Evolutionary conservation across 257 asterid genomes (phyloP), one percentile per base, ranked within the genome.

Genomic region (Leonotis leonurus): DNA sequence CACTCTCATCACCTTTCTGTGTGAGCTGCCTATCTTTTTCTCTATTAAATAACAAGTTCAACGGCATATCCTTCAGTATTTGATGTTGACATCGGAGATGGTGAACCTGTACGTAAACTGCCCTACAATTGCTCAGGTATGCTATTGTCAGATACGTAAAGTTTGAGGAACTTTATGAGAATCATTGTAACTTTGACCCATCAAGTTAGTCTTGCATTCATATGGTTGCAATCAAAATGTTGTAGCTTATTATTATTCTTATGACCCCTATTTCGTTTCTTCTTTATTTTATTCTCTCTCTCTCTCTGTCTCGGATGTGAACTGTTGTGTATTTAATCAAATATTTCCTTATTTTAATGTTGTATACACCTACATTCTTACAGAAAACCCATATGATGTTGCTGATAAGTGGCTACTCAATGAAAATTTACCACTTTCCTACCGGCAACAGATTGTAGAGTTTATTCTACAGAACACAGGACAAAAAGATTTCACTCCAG

Each of bases 51-150:
- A 69, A 74, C 76, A 33, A 61, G 51, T 56, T 67, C 18, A 56
- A 30, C 56, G 58, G n/a, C 61, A 53, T 70, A 25, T 68, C 68
- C 44, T 69, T 56, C 88, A 93, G 99, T 93, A 43, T 93, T 93
- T 69, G 99, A 93, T 77, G 99, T 89, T 50, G 99, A 93, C 75
- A 89, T 93, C 81, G 99, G 96, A 71, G 99, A 93, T 77, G 99
- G 99, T 68, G 96, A 83, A 71, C 97, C 97, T 64, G 60, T 82
- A 12, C 99, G 99, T 26, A 93, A 87, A 80, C 73, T 93, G 73
- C 99, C 99, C 0, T 93, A 79, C 78, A 93, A 89, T 67, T 91
- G 86, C 40, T 82, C 96, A 81, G 99, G 99, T 93, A 79, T 55
- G 39, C 37, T 57, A 37, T 45, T 71, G 52, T 59, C 57, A 26